Evolutionary conservation across 441 rosid genomes (phyloP).

Genomic region (Croton setiger): DNA sequence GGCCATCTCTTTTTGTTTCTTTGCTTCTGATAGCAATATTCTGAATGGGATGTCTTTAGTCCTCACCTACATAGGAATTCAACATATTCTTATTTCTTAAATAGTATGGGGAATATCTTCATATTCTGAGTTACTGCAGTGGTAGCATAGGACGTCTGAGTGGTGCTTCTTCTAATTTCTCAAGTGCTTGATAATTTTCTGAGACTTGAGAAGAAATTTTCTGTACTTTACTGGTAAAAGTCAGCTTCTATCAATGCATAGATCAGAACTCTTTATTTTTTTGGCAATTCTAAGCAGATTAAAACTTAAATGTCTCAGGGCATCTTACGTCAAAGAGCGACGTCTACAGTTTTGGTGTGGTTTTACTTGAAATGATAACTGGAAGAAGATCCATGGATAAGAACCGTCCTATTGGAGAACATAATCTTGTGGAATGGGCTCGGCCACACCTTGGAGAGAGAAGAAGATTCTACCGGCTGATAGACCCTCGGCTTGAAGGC

Average conservation of each 20-base stretch:
- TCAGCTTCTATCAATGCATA: too few relatives aligned
- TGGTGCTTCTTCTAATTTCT: neutral
- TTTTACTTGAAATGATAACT: slow-evolving; percentile 78
- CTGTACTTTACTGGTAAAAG: neutral
- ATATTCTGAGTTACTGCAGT: neutral
- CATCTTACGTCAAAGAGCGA: slow-evolving; percentile 94
- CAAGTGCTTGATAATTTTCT: neutral
- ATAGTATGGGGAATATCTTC: too few relatives aligned
- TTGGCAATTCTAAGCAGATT: slow-evolving; percentile 9
- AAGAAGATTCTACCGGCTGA: slow-evolving; percentile 68
- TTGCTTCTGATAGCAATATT: neutral
- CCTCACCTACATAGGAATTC: neutral
- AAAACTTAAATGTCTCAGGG: slow-evolving; percentile 41
- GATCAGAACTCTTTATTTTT: neutral
- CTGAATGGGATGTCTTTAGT: too few relatives aligned
- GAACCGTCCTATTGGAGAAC: slow-evolving; percentile 82
- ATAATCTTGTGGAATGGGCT: slow-evolving; percentile 94
- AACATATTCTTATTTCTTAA: neutral
- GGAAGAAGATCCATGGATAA: slow-evolving; percentile 95
- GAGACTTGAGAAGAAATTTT: neutral
- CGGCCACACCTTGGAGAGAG: slow-evolving; percentile 81
- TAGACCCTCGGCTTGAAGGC: slow-evolving; percentile 85
- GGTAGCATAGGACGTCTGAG: neutral
- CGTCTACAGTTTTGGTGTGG: slow-evolving; percentile 92
- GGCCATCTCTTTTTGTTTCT: neutral